These are phyloP conservation scores for Smithsoniella earleae DNA, from an alignment of 163 green algal genomes.

Conservation along the genomic window DNA sequence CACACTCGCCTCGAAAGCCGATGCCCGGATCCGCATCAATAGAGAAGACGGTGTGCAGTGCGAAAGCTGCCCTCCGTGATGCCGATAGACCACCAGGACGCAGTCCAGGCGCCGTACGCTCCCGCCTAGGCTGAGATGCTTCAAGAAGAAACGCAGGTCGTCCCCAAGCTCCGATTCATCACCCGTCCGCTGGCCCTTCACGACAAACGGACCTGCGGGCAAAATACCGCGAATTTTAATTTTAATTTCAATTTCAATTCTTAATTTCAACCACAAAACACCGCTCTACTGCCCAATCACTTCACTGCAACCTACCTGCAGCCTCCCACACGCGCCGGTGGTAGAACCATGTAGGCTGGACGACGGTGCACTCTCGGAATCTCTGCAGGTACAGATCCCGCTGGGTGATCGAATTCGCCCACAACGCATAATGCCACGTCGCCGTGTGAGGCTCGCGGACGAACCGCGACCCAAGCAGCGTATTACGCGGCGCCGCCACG, in stretches of 20 bases:
- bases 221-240: too few relatives aligned
- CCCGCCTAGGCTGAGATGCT: constrained; percentile 9
- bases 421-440: constrained; percentile 27
- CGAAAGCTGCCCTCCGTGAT: constrained; percentile 21
- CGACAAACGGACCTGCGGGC: too few relatives aligned
- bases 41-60: neutral
- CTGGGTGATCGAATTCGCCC: constrained; percentile 30
- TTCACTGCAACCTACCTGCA: too few relatives aligned
- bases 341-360: constrained; percentile 32
- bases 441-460: constrained; percentile 23
- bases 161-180: constrained; percentile 8
- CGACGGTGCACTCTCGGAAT: constrained; percentile 31
- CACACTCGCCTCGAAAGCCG: constrained; percentile 17
- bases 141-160: constrained; percentile 16
- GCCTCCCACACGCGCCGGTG: neutral
- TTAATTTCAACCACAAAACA: too few relatives aligned
- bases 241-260: too few relatives aligned
- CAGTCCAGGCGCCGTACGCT: neutral
- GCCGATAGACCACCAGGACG: constrained; percentile 28
- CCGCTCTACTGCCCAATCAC: too few relatives aligned
- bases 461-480: constrained; percentile 24
- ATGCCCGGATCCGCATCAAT: neutral
- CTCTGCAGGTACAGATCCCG: constrained; percentile 24
- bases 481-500: neutral
- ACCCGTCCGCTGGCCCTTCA: too few relatives aligned